phyloP scores from a whole-genome alignment of 2,329 filamentous ascomycete species.

The Pseudogymnoascus sp. region DNA sequence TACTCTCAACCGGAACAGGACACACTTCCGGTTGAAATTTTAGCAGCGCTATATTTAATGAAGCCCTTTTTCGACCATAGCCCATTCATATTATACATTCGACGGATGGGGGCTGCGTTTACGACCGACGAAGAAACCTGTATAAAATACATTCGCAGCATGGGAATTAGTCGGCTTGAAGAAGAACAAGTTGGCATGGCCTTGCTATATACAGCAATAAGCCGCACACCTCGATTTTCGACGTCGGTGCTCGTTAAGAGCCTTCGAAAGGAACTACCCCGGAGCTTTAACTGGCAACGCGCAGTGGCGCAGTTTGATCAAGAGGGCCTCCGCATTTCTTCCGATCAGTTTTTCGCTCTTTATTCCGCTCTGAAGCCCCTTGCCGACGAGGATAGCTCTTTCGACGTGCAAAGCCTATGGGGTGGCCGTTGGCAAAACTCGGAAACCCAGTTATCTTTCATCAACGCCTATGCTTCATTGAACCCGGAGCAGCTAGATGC shows the following conservation, averaged over 20 bases:
- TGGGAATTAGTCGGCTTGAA: constrained; percentile 54
- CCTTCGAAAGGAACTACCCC: constrained; percentile 53
- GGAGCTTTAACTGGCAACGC: constrained; percentile 61
- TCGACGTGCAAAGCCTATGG: constrained; percentile 87
- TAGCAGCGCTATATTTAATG: constrained; percentile 62
- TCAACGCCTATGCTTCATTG: constrained; percentile 76
- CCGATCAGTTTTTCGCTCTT: constrained; percentile 71
- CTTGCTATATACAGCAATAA: constrained; percentile 59
- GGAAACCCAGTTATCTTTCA: constrained; percentile 87
- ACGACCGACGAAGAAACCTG: constrained; percentile 69
- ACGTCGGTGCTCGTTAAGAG: constrained; percentile 52
- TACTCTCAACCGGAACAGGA: constrained; percentile 61
- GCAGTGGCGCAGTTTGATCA: constrained; percentile 77
- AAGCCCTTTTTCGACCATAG: constrained; percentile 56
- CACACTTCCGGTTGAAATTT: constrained; percentile 61
- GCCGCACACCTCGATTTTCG: constrained; percentile 47
- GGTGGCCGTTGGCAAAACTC: constrained; percentile 80
- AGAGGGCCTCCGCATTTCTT: constrained; percentile 65
- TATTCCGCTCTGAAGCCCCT: constrained; percentile 73
- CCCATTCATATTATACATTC: constrained; percentile 59
- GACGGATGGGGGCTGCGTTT: constrained; percentile 65
- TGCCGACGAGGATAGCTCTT: constrained; percentile 50
- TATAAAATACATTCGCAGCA: constrained; percentile 45
- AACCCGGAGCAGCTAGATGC: constrained; percentile 72
- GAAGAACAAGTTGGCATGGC: constrained; percentile 79